phyloP scores from a whole-genome alignment of 2,329 filamentous ascomycete species.

The Cercospora berteroae region DNA sequence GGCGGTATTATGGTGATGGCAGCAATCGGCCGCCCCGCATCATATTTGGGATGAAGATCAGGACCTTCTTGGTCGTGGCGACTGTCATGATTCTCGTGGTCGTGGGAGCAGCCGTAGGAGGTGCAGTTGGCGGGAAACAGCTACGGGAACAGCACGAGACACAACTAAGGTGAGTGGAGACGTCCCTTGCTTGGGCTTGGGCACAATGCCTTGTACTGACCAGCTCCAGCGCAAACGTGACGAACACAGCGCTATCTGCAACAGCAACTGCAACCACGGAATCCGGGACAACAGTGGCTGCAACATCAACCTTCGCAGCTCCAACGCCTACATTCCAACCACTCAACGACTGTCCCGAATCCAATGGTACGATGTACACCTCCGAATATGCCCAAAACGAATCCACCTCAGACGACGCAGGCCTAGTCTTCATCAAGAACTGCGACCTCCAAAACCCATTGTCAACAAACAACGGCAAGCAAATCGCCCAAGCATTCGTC shows the following conservation, averaged over 20 bases:
- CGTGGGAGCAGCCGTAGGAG: slow-evolving; percentile 40
- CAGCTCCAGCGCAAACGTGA: slow-evolving; percentile 19
- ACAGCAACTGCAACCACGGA: slow-evolving; percentile 17
- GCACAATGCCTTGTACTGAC: slow-evolving; percentile 11
- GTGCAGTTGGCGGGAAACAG: slow-evolving; percentile 37
- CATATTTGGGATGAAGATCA: slow-evolving; percentile 42
- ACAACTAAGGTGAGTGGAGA: slow-evolving; percentile 9
- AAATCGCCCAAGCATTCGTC: slow-evolving; percentile 35
- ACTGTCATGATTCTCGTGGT: slow-evolving; percentile 35
- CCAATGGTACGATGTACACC: slow-evolving; percentile 36
- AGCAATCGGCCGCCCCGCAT: slow-evolving; percentile 39
- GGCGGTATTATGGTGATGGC: slow-evolving; percentile 27
- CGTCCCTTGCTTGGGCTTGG: slow-evolving; percentile 16
- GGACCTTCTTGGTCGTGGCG: slow-evolving; percentile 38
- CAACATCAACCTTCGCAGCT: slow-evolving; percentile 32
- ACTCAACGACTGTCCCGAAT: slow-evolving; percentile 34
- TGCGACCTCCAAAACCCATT: slow-evolving; percentile 36
- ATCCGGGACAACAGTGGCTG: slow-evolving; percentile 17
- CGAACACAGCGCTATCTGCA: slow-evolving; percentile 20
- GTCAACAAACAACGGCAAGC: slow-evolving; percentile 17
- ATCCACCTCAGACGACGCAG: slow-evolving; percentile 15
- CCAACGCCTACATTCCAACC: slow-evolving; percentile 36
- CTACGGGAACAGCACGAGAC: slow-evolving; percentile 27
- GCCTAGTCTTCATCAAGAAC: slow-evolving; percentile 36
- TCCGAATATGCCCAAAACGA: slow-evolving; percentile 26